phyloP scores from a whole-genome alignment of 2,329 filamentous ascomycete species.

The Fusarium decemcellulare region DNA sequence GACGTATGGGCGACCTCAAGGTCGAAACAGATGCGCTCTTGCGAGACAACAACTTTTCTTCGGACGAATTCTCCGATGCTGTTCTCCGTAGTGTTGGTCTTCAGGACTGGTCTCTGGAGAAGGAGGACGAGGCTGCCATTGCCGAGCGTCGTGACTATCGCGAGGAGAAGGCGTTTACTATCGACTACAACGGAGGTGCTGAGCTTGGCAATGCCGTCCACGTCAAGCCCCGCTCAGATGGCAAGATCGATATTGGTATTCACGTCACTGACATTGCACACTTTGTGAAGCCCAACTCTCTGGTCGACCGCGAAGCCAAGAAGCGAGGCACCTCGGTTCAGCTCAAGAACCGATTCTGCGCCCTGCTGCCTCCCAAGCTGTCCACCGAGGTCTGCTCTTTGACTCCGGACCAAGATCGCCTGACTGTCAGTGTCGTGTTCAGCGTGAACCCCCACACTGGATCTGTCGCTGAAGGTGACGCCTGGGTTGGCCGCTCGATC shows the following conservation, averaged over 20 bases:
- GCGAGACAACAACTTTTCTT: conserved; percentile 98
- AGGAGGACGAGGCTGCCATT: conserved; percentile 83
- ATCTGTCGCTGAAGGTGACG: conserved; percentile 84
- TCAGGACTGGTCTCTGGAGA: conserved; percentile 90
- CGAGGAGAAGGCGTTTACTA: conserved; percentile 88
- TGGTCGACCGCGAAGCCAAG: conserved; percentile 97
- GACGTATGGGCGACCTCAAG: conserved; percentile 96
- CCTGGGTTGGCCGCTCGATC: conserved; percentile 94
- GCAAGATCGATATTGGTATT: conserved; percentile 92
- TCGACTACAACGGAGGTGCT: conserved; percentile 89
- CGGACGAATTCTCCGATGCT: conserved; percentile 97
- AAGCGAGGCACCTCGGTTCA: conserved; percentile 98
- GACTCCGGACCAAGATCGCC: conserved; percentile 86
- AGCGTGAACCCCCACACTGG: conserved; percentile 88
- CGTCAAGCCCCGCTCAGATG: conserved; percentile 86
- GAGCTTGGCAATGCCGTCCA: conserved; percentile 95
- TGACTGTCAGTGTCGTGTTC: conserved; percentile 95
- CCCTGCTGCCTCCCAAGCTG: conserved; percentile 90
- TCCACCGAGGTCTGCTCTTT: conserved; percentile 91
- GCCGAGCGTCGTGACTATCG: conserved; percentile 90
- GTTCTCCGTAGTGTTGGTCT: conserved; percentile 93
- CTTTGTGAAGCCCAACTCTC: conserved; percentile 95
- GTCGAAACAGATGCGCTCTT: conserved; percentile 98
- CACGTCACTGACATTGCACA: conserved; percentile 96
- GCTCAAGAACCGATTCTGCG: conserved; percentile 87